Evolutionary conservation across 1,139 yeast genomes (phyloP), one percentile per base, ranked within the genome.

Genomic region (Suhomyces panamericanus): DNA sequence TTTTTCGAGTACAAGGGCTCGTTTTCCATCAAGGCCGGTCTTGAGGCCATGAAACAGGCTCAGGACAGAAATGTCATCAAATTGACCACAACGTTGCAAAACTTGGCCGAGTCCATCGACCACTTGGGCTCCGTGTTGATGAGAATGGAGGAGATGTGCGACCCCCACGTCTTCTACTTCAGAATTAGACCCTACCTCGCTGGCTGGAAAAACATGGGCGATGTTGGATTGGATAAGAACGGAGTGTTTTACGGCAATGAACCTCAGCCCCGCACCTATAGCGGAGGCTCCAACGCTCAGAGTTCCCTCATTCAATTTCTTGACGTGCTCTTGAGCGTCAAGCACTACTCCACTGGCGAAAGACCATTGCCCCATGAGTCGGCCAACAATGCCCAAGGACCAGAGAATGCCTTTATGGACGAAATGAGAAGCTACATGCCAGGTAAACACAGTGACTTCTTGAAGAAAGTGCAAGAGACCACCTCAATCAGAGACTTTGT

Each of bases 201-300:
- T 0, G 98, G 97, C 1, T 91, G 97, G 96, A 83, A 84, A 61
- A 87, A 88, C 58, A 90, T 91, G 97, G 81, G 79, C 15, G 91
- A 83, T 49, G 90, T 86, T 1, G 97, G 97, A 0, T 73, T 91
- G 46, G 79, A 67, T 42, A 84, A 89, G 41, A 64, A 81, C 46
- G 97, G 97, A 1, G 83, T 90, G 1, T 67, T 75, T 39, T 90
- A 90, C 60, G 96, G 96, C 6, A 70, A 78, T 44, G 91, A 86
- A 49, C 55, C 64, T 1, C 64, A 57, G 17, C 85, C 82, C 44
- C 73, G 87, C 50, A 64, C 75, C 27, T 87, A 79, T 62, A 76
- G 96, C 6, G 98, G 98, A 20, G 98, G 98, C 0, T 87, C 96
- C 11, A 91, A 91, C 61, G 97, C 96, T 0, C 98, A 91, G 65